Conservation (phyloP, 169 alveolate genomes). For the Plasmodium reichenowi region DNA sequence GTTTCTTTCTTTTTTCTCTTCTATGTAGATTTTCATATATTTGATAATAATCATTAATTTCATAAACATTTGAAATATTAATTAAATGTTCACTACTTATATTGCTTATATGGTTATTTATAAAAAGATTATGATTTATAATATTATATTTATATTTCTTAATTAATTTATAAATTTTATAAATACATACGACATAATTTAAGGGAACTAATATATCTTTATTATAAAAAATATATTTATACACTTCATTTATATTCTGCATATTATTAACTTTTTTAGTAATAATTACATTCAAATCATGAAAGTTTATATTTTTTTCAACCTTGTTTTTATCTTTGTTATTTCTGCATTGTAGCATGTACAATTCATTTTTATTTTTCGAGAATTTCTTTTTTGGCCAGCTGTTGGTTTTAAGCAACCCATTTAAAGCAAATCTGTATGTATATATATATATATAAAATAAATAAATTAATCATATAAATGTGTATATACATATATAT, state of each 20-base stretch:
- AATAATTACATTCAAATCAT: constrained; percentile 41
- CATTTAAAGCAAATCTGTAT: constrained; percentile 37
- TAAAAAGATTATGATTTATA: constrained; percentile 11
- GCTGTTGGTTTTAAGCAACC: constrained; percentile 31
- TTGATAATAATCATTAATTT: constrained; percentile 22
- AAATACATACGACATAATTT: constrained; percentile 65
- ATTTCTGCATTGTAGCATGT: constrained; percentile 16
- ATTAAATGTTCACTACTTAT: constrained; percentile 29
- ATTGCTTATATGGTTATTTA: constrained; percentile 23
- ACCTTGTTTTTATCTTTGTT: neutral
- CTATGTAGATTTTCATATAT: constrained; percentile 7
- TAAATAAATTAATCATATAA: neutral
- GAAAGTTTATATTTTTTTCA: constrained; percentile 32
- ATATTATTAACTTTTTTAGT: constrained; percentile 51
- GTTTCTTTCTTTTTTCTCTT: neutral
- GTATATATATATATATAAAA: neutral
- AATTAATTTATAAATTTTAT: constrained; percentile 51
- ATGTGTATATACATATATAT: constrained; percentile 1
- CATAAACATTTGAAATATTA: constrained; percentile 10
- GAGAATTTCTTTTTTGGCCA: constrained; percentile 74
- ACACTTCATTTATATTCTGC: constrained; percentile 68
- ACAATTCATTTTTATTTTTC: constrained; percentile 59
- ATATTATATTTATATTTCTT: constrained; percentile 49
- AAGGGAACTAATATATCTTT: constrained; percentile 68
- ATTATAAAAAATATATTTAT: constrained; percentile 63